phyloP scores from a whole-genome alignment of 1,139 yeast genomes.

The Hanseniaspora gamundiae region DNA sequence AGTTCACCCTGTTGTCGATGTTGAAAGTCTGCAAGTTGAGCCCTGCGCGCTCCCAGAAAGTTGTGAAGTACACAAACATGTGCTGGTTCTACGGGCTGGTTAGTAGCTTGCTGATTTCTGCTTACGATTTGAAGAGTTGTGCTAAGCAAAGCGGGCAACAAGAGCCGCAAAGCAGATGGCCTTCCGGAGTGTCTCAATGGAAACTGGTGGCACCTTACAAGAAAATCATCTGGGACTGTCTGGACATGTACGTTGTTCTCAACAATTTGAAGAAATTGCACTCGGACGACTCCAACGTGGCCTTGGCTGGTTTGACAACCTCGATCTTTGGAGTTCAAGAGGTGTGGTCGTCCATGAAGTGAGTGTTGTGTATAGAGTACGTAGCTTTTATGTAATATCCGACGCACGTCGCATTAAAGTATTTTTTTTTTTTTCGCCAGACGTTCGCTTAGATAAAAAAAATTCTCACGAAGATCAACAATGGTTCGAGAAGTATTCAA shows the following conservation, averaged over 20 bases:
- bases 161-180: too few species aligned
- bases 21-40: constrained; percentile 24
- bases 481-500: too few species aligned
- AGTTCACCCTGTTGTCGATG: constrained; percentile 55
- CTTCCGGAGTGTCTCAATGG: background rate
- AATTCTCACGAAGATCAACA: too few species aligned
- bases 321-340: constrained; percentile 69
- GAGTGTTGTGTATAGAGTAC: background rate
- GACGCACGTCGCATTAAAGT: background rate
- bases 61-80: constrained; percentile 37
- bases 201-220: constrained; percentile 24
- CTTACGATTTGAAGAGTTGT: background rate
- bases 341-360: constrained; percentile 30
- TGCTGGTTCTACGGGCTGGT: constrained; percentile 71
- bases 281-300: constrained; percentile 70
- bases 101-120: constrained; percentile 38
- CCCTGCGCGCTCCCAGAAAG: constrained; percentile 24
- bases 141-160: too few species aligned
- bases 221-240: constrained; percentile 66
- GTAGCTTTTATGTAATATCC: background rate
- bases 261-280: constrained; percentile 51
- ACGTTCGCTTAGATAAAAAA: too few species aligned
- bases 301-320: constrained; percentile 76
- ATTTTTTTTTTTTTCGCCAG: too few species aligned
- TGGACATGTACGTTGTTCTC: constrained; percentile 68